Conservation (phyloP, 2,329 filamentous ascomycete species). For the Periconia sp. region DNA sequence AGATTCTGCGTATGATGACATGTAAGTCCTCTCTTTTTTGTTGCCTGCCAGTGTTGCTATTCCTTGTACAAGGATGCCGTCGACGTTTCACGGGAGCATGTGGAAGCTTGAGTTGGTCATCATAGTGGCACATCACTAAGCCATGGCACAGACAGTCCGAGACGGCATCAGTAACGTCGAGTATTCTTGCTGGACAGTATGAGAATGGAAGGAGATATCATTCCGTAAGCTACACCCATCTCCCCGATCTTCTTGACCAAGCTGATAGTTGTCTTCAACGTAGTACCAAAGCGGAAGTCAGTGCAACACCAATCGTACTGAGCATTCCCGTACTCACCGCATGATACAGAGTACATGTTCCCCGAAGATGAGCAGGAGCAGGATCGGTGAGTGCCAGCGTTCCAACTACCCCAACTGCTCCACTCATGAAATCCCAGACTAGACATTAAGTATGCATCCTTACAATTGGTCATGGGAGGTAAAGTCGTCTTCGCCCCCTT, state of each 20-base stretch:
- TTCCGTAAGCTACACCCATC: conserved; percentile 9
- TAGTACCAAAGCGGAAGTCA: conserved; percentile 17
- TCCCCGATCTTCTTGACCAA: neutral
- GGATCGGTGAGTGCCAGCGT: conserved; percentile 20
- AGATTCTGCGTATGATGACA: conserved; percentile 28
- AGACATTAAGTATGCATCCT: conserved; percentile 29
- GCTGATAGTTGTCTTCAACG: neutral
- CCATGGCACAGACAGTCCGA: conserved; percentile 21
- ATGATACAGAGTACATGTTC: conserved; percentile 25
- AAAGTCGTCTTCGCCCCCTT: conserved; percentile 33
- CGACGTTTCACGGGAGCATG: no score
- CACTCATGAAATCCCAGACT: conserved; percentile 1
- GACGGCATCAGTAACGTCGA: conserved; percentile 35
- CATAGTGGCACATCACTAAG: neutral
- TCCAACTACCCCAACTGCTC: conserved; percentile 1
- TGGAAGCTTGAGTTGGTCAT: no score
- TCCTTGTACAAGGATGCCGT: neutral
- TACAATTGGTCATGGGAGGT: conserved; percentile 22
- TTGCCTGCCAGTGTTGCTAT: neutral
- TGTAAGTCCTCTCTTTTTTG: conserved; percentile 7
- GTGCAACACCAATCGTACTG: no score
- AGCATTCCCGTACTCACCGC: neutral
- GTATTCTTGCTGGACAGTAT: conserved; percentile 32
- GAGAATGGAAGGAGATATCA: conserved; percentile 38
- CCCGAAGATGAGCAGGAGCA: conserved; percentile 34